Evolutionary conservation across 2,329 filamentous ascomycete genomes (phyloP).

Genomic region (Teratosphaeria gauchensis): DNA sequence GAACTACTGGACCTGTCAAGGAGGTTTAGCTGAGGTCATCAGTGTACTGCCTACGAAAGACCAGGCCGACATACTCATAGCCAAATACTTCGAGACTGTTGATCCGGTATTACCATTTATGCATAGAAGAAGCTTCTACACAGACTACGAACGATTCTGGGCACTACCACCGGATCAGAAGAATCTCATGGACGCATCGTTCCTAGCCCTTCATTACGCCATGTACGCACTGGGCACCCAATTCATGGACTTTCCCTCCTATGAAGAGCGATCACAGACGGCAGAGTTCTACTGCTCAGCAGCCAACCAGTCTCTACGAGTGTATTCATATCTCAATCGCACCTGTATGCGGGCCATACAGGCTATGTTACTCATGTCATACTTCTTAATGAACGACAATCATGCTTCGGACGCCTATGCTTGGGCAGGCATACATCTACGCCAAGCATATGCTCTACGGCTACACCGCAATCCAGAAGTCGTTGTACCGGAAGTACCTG

Average conservation of each 20-base stretch:
- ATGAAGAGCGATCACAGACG: slow-evolving; percentile 59
- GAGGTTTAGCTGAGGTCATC: slow-evolving; percentile 65
- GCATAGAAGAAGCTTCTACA: slow-evolving; percentile 63
- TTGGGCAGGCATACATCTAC: slow-evolving; percentile 66
- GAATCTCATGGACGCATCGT: slow-evolving; percentile 53
- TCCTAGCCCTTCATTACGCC: slow-evolving; percentile 64
- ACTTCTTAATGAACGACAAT: slow-evolving; percentile 80
- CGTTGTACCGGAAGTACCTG: slow-evolving; percentile 53
- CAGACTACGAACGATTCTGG: slow-evolving; percentile 74
- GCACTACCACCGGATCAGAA: slow-evolving; percentile 49
- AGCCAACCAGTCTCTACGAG: slow-evolving; percentile 64
- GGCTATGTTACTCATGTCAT: slow-evolving; percentile 72
- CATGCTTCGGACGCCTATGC: slow-evolving; percentile 76
- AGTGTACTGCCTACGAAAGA: slow-evolving; percentile 65
- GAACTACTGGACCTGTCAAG: slow-evolving; percentile 76
- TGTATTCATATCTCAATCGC: slow-evolving; percentile 67
- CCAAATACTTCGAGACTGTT: slow-evolving; percentile 49
- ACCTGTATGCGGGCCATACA: slow-evolving; percentile 65
- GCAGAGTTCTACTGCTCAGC: slow-evolving; percentile 73
- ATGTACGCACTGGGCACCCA: slow-evolving; percentile 72
- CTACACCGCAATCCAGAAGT: slow-evolving; percentile 71
- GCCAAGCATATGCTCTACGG: slow-evolving; percentile 74
- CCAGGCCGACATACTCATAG: slow-evolving; percentile 60
- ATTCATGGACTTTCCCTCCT: slow-evolving; percentile 52
- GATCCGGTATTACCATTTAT: slow-evolving; percentile 77